phyloP scores from a whole-genome alignment of 345 rosid species.

The Arabis alpina region DNA sequence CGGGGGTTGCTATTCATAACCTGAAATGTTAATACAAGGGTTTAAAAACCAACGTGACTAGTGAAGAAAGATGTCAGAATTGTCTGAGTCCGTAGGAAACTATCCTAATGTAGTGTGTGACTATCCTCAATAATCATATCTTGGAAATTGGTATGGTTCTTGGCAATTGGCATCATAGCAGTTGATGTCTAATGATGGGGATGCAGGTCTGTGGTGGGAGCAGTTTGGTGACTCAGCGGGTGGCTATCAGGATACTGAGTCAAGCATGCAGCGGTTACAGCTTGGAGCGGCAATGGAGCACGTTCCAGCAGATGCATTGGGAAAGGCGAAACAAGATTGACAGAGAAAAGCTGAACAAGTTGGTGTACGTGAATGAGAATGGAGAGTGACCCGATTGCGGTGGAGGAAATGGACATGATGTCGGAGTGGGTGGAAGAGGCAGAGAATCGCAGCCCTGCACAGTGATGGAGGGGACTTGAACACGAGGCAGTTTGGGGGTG shows the following conservation, averaged over 20 bases:
- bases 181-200: constrained; percentile 14
- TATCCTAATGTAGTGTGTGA: constrained; percentile 12
- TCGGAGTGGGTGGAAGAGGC: constrained; percentile 93
- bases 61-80: neutral
- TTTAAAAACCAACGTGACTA: neutral
- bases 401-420: constrained; percentile 87
- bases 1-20: neutral
- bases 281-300: constrained; percentile 74
- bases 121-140: neutral
- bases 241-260: constrained; percentile 82
- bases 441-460: constrained; percentile 70
- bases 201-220: constrained; percentile 93
- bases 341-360: constrained; percentile 69
- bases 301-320: constrained; percentile 80
- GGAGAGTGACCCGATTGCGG: constrained; percentile 66
- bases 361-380: constrained; percentile 61
- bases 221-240: constrained; percentile 85
- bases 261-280: constrained; percentile 83
- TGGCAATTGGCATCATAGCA: constrained; percentile 1
- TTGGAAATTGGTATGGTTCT: neutral
- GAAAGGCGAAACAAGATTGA: constrained; percentile 90
- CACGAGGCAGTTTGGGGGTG: constrained; percentile 73
- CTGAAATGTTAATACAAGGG: neutral
- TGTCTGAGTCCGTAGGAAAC: constrained; percentile 4
- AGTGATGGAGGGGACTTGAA: constrained; percentile 86